Evolutionary conservation across 768 basidiomycete species (phyloP), one percentile per base, ranked within the genome.

Genomic region (Phlebiopsis gigantea): DNA sequence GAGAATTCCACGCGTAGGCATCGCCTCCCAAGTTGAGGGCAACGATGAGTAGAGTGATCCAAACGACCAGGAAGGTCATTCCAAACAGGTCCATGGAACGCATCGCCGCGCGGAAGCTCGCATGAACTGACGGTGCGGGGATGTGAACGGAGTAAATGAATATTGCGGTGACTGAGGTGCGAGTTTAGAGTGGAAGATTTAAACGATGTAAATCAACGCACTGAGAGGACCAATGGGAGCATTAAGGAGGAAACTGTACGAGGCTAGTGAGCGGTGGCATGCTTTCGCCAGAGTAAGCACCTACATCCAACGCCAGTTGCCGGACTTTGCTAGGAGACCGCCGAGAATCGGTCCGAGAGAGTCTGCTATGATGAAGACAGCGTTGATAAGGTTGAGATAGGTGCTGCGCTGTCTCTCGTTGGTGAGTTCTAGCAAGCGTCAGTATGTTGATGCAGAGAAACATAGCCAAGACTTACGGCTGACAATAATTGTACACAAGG

Each of bases 241-340:
- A 28, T 61, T 61, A 2, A 61, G 53, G 3, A 61, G 52, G 44
- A 61, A 61, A 29, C 60, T 61, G 21, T 24, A 21, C 9, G 31
- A 2, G 7, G 29, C 28, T 4, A 9, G 17, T 25, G 14, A 46
- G n/a, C 9, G 34, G 9, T 15, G 9, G 47, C 39, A 8, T 25
- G 14, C 21, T 26, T n/a, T 12, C n/a, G 14, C 21, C 21, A 28
- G 44, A 59, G 50, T 14, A 41, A 51, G 14, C 10, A 28, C 60
- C 52, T 49, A 61, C 60, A 61, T 61, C 60, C 60, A 61, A 51
- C 57, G 25, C 60, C 60, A 61, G 31, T 61, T 53, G 14, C 60
- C 60, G 24, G 60, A 55, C 53, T 57, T 61, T 1, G 60, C 60
- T 1, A 61, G 53, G 7, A 44, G 22, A 19, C 60, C 60, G 15